Evolutionary conservation across 305 asterid genomes (phyloP).

Genomic region (Coffea humblotiana): DNA sequence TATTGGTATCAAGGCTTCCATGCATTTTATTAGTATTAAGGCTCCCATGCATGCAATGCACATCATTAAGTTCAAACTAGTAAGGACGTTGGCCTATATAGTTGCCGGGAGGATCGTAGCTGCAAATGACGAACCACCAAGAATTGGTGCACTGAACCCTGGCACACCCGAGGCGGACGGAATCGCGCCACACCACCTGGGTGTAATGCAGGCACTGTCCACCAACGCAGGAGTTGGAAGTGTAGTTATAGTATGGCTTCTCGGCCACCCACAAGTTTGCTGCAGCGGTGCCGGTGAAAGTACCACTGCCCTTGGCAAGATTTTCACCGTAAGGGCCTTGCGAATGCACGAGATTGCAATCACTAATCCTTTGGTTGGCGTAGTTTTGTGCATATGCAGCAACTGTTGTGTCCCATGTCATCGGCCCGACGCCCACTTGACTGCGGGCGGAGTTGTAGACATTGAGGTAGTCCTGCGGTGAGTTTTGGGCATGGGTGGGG

Average conservation of each 20-base stretch:
- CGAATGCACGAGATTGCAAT: conserved; percentile 53
- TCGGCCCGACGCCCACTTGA: conserved; percentile 36
- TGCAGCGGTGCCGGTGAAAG: conserved; percentile 36
- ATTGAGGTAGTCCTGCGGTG: conserved; percentile 39
- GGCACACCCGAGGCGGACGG: conserved; percentile 20
- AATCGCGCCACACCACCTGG: conserved; percentile 58
- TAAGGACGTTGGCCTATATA: conserved; percentile 56
- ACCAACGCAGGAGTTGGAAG: conserved; percentile 29
- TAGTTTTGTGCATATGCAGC: conserved; percentile 47
- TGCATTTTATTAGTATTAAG: not conserved
- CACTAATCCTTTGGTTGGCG: conserved; percentile 37
- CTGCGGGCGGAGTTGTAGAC: conserved; percentile 46
- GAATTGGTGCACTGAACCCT: conserved; percentile 4
- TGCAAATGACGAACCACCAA: conserved; percentile 51
- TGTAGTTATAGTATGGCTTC: conserved; percentile 35
- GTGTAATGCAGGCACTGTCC: conserved; percentile 50
- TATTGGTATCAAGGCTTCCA: not conserved
- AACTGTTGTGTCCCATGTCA: conserved; percentile 48
- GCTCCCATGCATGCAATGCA: no score
- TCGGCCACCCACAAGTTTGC: conserved; percentile 43
- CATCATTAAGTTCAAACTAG: conserved; percentile 12
- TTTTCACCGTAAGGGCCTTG: conserved; percentile 61
- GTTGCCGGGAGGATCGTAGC: conserved; percentile 60
- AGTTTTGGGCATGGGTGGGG: conserved; percentile 35
- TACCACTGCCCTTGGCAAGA: conserved; percentile 46